Conservation (phyloP, 306 rosid species). For the peach (Prunus persica) region DNA sequence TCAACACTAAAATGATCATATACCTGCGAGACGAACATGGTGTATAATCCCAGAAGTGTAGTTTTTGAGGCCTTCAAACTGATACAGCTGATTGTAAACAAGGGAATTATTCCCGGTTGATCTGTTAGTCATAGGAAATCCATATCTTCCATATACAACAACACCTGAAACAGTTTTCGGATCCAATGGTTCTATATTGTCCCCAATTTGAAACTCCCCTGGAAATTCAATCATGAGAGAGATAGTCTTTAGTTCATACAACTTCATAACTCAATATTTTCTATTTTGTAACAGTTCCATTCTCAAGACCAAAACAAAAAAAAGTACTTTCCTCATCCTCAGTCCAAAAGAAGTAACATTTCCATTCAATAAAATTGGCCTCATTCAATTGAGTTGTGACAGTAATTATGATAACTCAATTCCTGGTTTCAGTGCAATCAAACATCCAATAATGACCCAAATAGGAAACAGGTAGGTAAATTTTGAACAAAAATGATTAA, state of each 20-base stretch:
- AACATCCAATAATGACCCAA: not conserved
- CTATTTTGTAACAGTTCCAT: not conserved
- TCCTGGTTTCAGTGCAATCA: not conserved
- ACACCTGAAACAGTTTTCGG: constrained; percentile 55
- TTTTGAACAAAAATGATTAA: not conserved
- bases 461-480: not conserved
- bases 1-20: constrained; percentile 20
- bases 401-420: not conserved
- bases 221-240: constrained; percentile 19
- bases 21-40: constrained; percentile 84
- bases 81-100: constrained; percentile 78
- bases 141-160: constrained; percentile 58
- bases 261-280: not conserved
- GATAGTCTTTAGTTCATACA: not conserved
- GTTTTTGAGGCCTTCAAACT: constrained; percentile 84
- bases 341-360: not conserved
- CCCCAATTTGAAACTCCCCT: constrained; percentile 91
- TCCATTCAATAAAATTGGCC: not conserved
- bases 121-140: constrained; percentile 29
- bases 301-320: not conserved
- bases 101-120: constrained; percentile 58
- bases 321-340: not conserved
- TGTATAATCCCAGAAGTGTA: constrained; percentile 94
- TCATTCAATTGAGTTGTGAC: not conserved
- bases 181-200: constrained; percentile 56